Evolutionary conservation across 179 eudicot species (phyloP).

Genomic region (Amaranthus tricolor): DNA sequence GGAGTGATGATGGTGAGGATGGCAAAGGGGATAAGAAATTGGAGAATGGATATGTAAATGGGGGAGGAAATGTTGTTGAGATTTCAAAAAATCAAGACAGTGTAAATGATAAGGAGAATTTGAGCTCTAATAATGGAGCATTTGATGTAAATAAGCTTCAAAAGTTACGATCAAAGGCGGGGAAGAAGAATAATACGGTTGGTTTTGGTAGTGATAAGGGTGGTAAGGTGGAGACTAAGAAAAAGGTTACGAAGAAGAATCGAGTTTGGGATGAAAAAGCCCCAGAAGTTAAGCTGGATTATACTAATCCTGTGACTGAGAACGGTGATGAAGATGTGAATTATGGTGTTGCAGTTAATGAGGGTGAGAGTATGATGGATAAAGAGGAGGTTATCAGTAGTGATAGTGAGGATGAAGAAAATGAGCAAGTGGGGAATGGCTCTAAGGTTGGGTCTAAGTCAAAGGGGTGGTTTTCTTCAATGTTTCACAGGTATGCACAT

Average conservation of each 20-base stretch:
- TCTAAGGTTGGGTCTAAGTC: slow-evolving; percentile 56
- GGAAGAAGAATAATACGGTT: slow-evolving; percentile 64
- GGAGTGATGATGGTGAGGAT: slow-evolving; percentile 57
- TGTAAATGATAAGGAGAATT: slow-evolving; percentile 66
- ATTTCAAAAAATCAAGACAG: slow-evolving; percentile 22
- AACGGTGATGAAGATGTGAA: slow-evolving; percentile 55
- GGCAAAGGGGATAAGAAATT: slow-evolving; percentile 32
- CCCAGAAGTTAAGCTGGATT: slow-evolving; percentile 68
- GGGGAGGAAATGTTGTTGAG: slow-evolving; percentile 30
- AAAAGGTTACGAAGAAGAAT: slow-evolving; percentile 70
- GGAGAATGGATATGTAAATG: slow-evolving; percentile 58
- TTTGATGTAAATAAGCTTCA: slow-evolving; percentile 90
- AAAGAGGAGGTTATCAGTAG: slow-evolving; percentile 83
- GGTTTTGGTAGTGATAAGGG: slow-evolving; percentile 56
- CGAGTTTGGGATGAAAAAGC: slow-evolving; percentile 90
- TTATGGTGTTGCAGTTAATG: slow-evolving; percentile 41
- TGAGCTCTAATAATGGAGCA: slow-evolving; percentile 57
- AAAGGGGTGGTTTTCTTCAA: slow-evolving; percentile 92
- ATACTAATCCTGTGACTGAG: slow-evolving; percentile 71
- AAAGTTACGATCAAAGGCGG: slow-evolving; percentile 68
- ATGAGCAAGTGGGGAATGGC: slow-evolving; percentile 48
- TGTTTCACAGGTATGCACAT: slow-evolving; percentile 72
- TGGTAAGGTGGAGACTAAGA: slow-evolving; percentile 64
- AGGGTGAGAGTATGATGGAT: slow-evolving; percentile 97
- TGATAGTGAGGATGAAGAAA: slow-evolving; percentile 73